Evolutionary conservation across 768 basidiomycete genomes (phyloP).

Genomic region (Coprinopsis sp.): DNA sequence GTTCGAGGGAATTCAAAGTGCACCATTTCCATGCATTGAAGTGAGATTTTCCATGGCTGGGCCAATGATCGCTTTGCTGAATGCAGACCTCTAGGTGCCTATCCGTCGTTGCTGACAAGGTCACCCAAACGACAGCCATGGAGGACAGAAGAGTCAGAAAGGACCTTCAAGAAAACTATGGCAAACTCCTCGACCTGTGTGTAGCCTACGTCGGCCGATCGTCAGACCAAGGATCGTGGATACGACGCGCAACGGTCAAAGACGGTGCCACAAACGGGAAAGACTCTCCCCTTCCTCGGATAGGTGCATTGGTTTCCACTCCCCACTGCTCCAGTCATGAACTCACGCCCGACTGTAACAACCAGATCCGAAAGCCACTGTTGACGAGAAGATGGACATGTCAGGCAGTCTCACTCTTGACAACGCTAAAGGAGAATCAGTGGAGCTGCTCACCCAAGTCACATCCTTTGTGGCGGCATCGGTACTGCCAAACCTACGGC

Average conservation of each 20-base stretch:
- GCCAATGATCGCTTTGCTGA: constrained; percentile 9
- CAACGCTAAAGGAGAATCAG: not conserved
- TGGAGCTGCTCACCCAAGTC: constrained; percentile 43
- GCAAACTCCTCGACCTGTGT: constrained; percentile 78
- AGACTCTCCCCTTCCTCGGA: constrained; percentile 61
- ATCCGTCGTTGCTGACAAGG: constrained; percentile 73
- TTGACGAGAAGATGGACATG: constrained; percentile 7
- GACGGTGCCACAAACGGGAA: constrained; percentile 57
- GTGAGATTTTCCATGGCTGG: constrained; percentile 33
- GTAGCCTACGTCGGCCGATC: constrained; percentile 70
- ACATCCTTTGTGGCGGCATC: constrained; percentile 62
- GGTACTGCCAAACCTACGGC: constrained; percentile 71
- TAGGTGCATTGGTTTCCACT: constrained; percentile 34
- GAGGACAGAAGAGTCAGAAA: constrained; percentile 86
- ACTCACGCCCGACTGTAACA: constrained; percentile 9
- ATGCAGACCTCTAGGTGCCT: constrained; percentile 77
- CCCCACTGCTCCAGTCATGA: not conserved
- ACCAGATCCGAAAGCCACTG: constrained; percentile 1
- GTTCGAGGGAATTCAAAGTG: constrained; percentile 61
- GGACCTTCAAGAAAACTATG: constrained; percentile 89
- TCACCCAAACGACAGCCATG: constrained; percentile 84
- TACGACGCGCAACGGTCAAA: constrained; percentile 65
- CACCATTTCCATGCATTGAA: constrained; percentile 70
- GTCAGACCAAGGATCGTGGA: constrained; percentile 75
- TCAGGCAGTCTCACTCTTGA: not conserved